Base-by-base conservation (phyloP, 2,329 filamentous ascomycete species). In the Aspergillus ochraceoroseus region DNA sequence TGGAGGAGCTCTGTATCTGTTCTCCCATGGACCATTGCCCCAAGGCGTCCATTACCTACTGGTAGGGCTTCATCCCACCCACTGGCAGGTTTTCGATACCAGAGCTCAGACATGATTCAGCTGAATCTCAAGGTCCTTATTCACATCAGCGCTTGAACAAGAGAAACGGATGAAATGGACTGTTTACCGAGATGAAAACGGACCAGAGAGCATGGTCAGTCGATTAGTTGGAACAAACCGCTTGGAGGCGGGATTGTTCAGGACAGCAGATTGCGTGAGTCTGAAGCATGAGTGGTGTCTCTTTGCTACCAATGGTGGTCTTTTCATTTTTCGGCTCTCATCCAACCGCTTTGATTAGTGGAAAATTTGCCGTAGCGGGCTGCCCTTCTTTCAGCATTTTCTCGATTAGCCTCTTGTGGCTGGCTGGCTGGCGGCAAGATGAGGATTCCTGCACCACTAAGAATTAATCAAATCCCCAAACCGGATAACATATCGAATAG, bases 41-140 rank as follows among this genome's bases (percentile, higher is more conserved):
- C 67, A 1, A 70, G 53, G 32, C 71, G 63, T 14, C 72, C 72
- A 49, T 75, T 75, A 7, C 72, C 71, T 33, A 75, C 58, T 2
- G 71, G 71, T 1, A 74, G 55, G 17, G 68, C 66, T 42, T 67
- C 57, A 35, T 63, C 55, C 64, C 65, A 70, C 41, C 56, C 44
- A 4, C 29, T 19, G 7, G 58, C 57, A 31, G 56, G 51, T 14
- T 46, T 44, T 3, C 43, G 40, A 40, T 58, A 64, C 57, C 63
- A 65, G 28, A 57, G 34, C 32, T 53, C 52, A 3, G 48, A 53
- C 55, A 58, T 54, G 2, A 31, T 46, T 25, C 12, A 13, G 14
- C n/a, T 18, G 5, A 19, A 7, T n/a, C 11, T 26, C 13, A 8
- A 14, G 22, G 3, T 27, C 17, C 17, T 20, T 17, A 22, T 22